Conservation (phyloP, 2,329 filamentous ascomycete species). For the Basipetospora chlamydospora region DNA sequence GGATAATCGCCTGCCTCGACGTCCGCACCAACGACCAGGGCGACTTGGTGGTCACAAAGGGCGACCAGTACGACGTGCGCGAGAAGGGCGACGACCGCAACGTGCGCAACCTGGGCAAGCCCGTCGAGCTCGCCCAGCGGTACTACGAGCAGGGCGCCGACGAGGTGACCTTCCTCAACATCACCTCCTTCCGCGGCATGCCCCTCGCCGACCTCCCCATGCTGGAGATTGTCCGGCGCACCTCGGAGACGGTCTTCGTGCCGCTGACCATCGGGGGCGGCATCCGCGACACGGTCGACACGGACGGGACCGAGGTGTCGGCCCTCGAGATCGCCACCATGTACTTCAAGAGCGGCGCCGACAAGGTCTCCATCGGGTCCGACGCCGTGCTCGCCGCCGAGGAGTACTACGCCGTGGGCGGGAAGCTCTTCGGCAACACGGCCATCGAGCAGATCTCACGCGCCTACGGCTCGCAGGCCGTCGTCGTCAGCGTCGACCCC, state of each 20-base stretch:
- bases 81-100: slow-evolving; percentile 55
- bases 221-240: slow-evolving; percentile 79
- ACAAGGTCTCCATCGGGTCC: slow-evolving; percentile 94
- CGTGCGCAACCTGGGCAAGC: slow-evolving; percentile 91
- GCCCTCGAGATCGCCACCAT: slow-evolving; percentile 87
- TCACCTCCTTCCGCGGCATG: slow-evolving; percentile 93
- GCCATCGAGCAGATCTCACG: slow-evolving; percentile 90
- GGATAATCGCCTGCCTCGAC: slow-evolving; percentile 91
- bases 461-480: slow-evolving; percentile 91
- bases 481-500: slow-evolving; percentile 90
- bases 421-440: slow-evolving; percentile 61
- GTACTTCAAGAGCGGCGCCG: slow-evolving; percentile 94
- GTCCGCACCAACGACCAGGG: slow-evolving; percentile 89
- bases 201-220: slow-evolving; percentile 86
- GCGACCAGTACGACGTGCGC: slow-evolving; percentile 95
- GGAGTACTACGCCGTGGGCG: slow-evolving; percentile 63
- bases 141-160: slow-evolving; percentile 97
- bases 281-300: slow-evolving; percentile 83
- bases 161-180: slow-evolving; percentile 95
- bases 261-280: slow-evolving; percentile 91
- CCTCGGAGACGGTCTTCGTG: slow-evolving; percentile 87
- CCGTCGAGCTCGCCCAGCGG: slow-evolving; percentile 79
- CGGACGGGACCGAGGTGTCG: slow-evolving; percentile 71
- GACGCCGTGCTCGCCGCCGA: slow-evolving; percentile 90
- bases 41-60: slow-evolving; percentile 94